These are phyloP conservation scores for Emergomyces pasteurianus DNA, from an alignment of 2,329 filamentous ascomycete species.

Conservation along the genomic window DNA sequence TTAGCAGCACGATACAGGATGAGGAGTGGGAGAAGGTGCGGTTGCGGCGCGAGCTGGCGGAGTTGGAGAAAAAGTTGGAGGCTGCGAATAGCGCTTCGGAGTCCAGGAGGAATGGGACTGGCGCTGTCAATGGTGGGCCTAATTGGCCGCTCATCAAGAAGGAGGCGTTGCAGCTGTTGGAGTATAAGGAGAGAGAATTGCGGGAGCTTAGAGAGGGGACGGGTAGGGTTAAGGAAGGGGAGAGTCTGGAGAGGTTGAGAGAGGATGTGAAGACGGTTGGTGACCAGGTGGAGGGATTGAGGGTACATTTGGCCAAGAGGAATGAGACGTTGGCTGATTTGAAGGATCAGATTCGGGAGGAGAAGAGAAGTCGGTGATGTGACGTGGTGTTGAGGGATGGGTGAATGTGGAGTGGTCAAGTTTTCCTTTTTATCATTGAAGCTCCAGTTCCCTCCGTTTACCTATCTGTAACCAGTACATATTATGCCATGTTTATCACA, in stretches of 20 bases:
- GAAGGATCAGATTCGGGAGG: slow-evolving; percentile 72
- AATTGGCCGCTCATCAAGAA: slow-evolving; percentile 88
- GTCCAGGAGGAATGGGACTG: slow-evolving; percentile 40
- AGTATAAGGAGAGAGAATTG: slow-evolving; percentile 78
- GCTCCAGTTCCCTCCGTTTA: neutral
- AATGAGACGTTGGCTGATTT: slow-evolving; percentile 66
- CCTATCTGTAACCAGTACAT: slow-evolving; percentile 3
- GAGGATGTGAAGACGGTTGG: slow-evolving; percentile 84
- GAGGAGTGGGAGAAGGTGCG: slow-evolving; percentile 96
- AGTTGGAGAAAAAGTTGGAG: slow-evolving; percentile 78
- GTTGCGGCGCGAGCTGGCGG: slow-evolving; percentile 79
- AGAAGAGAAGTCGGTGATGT: slow-evolving; percentile 41
- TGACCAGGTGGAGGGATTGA: slow-evolving; percentile 86
- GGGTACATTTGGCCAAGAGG: slow-evolving; percentile 65
- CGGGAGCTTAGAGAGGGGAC: slow-evolving; percentile 56
- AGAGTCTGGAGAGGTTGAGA: slow-evolving; percentile 60
- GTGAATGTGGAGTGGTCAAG: neutral
- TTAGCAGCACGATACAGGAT: slow-evolving; percentile 69
- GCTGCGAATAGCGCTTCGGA: slow-evolving; percentile 66
- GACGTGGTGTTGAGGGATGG: neutral
- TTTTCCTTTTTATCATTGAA: neutral
- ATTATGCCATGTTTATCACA: slow-evolving; percentile 7
- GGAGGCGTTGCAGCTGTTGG: slow-evolving; percentile 83
- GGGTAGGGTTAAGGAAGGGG: slow-evolving; percentile 48
- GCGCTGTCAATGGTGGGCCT: slow-evolving; percentile 52